These are phyloP conservation scores for Scutellaria minor DNA, from an alignment of 257 asterid genomes.

Conservation along the genomic window DNA sequence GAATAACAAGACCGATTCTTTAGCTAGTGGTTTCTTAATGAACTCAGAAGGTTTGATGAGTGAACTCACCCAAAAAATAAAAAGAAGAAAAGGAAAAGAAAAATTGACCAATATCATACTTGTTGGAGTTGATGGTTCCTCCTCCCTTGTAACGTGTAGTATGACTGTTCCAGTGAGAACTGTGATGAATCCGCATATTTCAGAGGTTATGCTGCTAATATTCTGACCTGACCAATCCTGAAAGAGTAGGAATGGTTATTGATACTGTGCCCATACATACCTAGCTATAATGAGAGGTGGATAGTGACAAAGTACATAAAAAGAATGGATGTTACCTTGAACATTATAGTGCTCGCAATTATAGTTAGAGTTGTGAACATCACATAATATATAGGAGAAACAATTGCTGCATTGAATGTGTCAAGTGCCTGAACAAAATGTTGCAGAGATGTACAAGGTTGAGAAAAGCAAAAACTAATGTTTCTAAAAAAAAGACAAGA, in stretches of 20 bases:
- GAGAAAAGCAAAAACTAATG: too few species aligned
- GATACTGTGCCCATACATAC: too few species aligned
- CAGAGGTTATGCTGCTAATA: constrained; percentile 71
- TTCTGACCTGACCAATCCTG: constrained; percentile 91
- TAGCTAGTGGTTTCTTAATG: too few species aligned
- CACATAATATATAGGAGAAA: constrained; percentile 88
- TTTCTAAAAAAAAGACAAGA: neutral
- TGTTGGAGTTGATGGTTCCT: constrained; percentile 55
- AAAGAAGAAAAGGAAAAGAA: too few species aligned
- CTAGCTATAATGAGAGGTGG: neutral
- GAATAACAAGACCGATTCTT: neutral
- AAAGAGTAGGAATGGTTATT: neutral
- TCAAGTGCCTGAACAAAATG: constrained; percentile 70
- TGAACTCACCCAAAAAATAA: too few species aligned
- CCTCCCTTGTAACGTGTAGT: constrained; percentile 80
- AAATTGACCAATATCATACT: constrained; percentile 38
- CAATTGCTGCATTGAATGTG: constrained; percentile 82
- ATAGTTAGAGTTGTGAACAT: constrained; percentile 91
- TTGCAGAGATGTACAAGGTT: neutral
- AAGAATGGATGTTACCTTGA: constrained; percentile 58
- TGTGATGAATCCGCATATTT: constrained; percentile 81
- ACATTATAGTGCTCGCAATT: constrained; percentile 87
- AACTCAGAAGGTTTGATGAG: too few species aligned
- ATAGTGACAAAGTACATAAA: neutral
- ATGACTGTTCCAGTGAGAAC: constrained; percentile 78